phyloP scores from a whole-genome alignment of 2,329 filamentous ascomycete genomes.

The Aspergillus udagawae region DNA sequence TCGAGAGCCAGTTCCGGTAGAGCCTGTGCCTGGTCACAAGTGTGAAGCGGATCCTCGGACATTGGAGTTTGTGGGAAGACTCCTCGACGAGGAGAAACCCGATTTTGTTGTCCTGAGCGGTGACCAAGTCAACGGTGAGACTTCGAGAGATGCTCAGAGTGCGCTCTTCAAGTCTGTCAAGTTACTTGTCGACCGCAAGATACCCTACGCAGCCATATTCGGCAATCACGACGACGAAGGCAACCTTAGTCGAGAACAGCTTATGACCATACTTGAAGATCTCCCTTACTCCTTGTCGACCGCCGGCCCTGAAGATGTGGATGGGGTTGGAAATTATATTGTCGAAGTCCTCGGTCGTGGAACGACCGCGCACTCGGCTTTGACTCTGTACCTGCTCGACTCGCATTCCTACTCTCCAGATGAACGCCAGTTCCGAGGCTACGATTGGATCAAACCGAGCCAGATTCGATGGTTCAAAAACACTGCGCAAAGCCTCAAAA shows the following conservation, averaged over 20 bases:
- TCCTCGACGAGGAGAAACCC: slow-evolving; percentile 89
- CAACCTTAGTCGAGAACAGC: slow-evolving; percentile 67
- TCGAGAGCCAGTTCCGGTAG: slow-evolving; percentile 76
- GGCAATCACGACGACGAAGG: slow-evolving; percentile 97
- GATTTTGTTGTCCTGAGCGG: slow-evolving; percentile 89
- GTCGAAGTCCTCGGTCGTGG: slow-evolving; percentile 83
- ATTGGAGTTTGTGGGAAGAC: slow-evolving; percentile 76
- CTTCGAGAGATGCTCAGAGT: slow-evolving; percentile 83
- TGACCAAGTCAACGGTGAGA: slow-evolving; percentile 93
- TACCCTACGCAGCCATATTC: slow-evolving; percentile 91
- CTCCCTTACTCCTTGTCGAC: slow-evolving; percentile 86
- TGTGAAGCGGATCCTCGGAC: slow-evolving; percentile 93
- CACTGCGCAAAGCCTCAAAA: slow-evolving; percentile 69
- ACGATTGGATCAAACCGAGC: slow-evolving; percentile 93
- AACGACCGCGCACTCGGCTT: slow-evolving; percentile 75
- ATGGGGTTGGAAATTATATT: slow-evolving; percentile 92
- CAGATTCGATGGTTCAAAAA: slow-evolving; percentile 94
- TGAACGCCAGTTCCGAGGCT: slow-evolving; percentile 81
- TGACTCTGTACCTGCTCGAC: slow-evolving; percentile 93
- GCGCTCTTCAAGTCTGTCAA: slow-evolving; percentile 91
- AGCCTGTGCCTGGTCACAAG: slow-evolving; percentile 62
- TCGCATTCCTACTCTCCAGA: slow-evolving; percentile 90
- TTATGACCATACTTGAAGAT: slow-evolving; percentile 82
- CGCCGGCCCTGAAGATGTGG: slow-evolving; percentile 75
- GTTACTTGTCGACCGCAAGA: slow-evolving; percentile 77